These are phyloP conservation scores for Aquanectria penicillioides DNA, from an alignment of 2,329 filamentous ascomycete genomes.

Conservation along the genomic window DNA sequence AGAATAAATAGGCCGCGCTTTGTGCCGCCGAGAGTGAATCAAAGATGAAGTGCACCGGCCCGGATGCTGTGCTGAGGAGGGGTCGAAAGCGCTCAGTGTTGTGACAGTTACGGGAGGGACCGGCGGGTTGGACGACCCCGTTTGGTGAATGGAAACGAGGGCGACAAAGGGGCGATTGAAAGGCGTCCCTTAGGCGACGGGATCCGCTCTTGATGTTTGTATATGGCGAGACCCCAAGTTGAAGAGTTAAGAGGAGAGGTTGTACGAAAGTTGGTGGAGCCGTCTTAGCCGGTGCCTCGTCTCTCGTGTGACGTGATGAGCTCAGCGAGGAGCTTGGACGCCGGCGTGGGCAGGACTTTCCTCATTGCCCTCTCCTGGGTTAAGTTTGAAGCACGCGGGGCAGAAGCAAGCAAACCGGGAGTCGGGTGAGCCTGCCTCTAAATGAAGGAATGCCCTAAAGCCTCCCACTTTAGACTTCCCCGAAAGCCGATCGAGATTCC, in stretches of 20 bases:
- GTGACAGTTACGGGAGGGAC: slow-evolving; percentile 26
- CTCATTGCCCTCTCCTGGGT: not conserved
- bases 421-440: slow-evolving; percentile 10
- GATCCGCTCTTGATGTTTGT: slow-evolving; percentile 22
- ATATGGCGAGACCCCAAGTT: slow-evolving; percentile 19
- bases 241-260: slow-evolving; percentile 20
- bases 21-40: slow-evolving; percentile 33
- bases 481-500: slow-evolving; percentile 14
- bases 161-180: slow-evolving; percentile 14
- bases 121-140: slow-evolving; percentile 21
- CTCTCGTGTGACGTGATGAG: slow-evolving; percentile 38
- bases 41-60: slow-evolving; percentile 17
- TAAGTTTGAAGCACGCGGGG: slow-evolving; percentile 18
- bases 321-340: slow-evolving; percentile 32
- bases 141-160: slow-evolving; percentile 24
- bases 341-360: slow-evolving; percentile 8
- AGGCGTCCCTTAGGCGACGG: slow-evolving; percentile 8
- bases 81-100: slow-evolving; percentile 29
- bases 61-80: slow-evolving; percentile 26
- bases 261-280: slow-evolving; percentile 31
- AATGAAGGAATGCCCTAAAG: slow-evolving; percentile 8
- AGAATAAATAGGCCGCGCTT: slow-evolving; percentile 30
- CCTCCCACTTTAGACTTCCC: slow-evolving; percentile 3
- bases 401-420: slow-evolving; percentile 16
- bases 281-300: slow-evolving; percentile 20